These are phyloP conservation scores for Emericellopsis atlantica DNA, from an alignment of 2,329 filamentous ascomycete genomes.

Conservation along the genomic window DNA sequence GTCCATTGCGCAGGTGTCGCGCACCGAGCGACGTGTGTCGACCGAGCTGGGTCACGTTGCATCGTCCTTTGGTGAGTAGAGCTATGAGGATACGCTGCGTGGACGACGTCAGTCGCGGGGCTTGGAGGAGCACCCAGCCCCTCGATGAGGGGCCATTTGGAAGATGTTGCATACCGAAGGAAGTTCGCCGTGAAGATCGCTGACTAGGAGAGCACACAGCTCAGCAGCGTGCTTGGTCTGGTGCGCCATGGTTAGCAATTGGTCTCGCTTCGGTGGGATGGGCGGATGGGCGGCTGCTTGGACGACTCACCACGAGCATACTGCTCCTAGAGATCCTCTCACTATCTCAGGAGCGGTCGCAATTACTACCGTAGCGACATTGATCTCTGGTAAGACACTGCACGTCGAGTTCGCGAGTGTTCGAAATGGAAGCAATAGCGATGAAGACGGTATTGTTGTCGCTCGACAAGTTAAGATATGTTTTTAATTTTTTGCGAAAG, in stretches of 20 bases:
- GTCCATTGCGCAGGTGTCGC: conserved; percentile 67
- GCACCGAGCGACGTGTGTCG: conserved; percentile 60
- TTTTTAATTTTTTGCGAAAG: conserved; percentile 1
- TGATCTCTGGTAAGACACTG: conserved; percentile 18
- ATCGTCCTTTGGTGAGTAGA: conserved; percentile 67
- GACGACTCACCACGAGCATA: conserved; percentile 35
- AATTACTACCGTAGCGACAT: conserved; percentile 57
- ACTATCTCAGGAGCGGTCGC: conserved; percentile 65
- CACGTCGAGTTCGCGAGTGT: neutral
- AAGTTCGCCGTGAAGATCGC: conserved; percentile 83
- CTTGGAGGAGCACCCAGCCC: neutral
- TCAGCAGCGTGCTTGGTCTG: conserved; percentile 67
- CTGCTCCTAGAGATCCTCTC: conserved; percentile 65
- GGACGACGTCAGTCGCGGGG: neutral
- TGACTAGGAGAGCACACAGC: conserved; percentile 80
- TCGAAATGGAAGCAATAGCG: neutral
- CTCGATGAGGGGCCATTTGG: neutral
- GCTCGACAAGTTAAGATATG: neutral
- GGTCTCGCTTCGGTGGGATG: conserved; percentile 6
- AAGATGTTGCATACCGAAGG: conserved; percentile 54
- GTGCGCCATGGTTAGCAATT: conserved; percentile 1
- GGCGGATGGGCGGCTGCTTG: conserved; percentile 5
- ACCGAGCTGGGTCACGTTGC: conserved; percentile 55
- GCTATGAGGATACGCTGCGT: conserved; percentile 69
- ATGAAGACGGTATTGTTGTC: neutral